Evolutionary conservation across 108 stramenopile genomes (phyloP).

Genomic region (Epipyxis sp.): DNA sequence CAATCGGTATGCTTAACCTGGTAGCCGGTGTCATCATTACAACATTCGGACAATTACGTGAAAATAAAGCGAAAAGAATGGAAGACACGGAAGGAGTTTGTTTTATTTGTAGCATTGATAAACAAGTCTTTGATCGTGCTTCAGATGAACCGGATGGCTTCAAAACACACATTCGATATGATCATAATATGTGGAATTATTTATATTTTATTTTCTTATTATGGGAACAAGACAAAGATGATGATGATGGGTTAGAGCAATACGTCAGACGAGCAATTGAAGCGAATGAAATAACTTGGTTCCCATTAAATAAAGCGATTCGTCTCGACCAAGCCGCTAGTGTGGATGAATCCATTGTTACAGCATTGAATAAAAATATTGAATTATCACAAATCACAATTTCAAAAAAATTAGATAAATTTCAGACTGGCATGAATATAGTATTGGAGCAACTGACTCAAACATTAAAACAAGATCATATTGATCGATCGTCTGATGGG

Average conservation of each 20-base stretch:
- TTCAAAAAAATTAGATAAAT: background rate
- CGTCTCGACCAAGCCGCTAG: background rate
- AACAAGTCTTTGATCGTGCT: slow-evolving; percentile 40
- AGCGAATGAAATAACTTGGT: slow-evolving; percentile 38
- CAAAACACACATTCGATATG: slow-evolving; percentile 33
- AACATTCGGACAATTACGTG: slow-evolving; percentile 41
- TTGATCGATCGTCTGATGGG: background rate
- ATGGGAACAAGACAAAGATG: slow-evolving; percentile 51
- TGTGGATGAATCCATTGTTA: background rate
- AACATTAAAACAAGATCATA: slow-evolving; percentile 7
- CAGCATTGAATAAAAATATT: background rate
- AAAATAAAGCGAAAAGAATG: slow-evolving; percentile 35
- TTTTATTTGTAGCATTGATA: slow-evolving; percentile 52
- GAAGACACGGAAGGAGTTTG: slow-evolving; percentile 39
- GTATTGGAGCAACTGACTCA: background rate
- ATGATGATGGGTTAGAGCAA: slow-evolving; percentile 51
- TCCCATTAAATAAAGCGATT: slow-evolving; percentile 33
- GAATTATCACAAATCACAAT: background rate
- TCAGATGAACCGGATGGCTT: slow-evolving; percentile 39
- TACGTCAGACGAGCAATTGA: slow-evolving; percentile 40
- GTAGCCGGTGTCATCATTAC: slow-evolving; percentile 50
- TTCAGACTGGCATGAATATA: background rate
- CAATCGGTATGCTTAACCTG: slow-evolving; percentile 45
- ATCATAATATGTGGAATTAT: slow-evolving; percentile 60
- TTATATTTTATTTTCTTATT: slow-evolving; percentile 48